Evolutionary conservation across 441 rosid genomes (phyloP).

Genomic region (Erodium trifolium): DNA sequence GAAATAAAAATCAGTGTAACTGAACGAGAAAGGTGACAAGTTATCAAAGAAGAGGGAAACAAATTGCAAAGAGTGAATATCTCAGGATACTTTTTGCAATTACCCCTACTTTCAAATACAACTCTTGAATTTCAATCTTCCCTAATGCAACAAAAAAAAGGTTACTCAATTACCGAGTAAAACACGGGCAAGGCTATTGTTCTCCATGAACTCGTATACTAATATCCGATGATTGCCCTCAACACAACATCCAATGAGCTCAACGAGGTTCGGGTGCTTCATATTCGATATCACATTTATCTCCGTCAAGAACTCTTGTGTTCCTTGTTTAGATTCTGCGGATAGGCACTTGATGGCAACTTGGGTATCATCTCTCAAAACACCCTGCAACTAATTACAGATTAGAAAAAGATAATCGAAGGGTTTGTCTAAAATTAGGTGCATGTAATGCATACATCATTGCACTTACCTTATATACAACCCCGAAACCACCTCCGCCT

Average conservation of each 20-base stretch:
- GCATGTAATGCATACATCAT: neutral
- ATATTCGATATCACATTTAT: slow-evolving; percentile 45
- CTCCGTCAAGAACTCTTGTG: slow-evolving; percentile 53
- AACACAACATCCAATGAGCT: slow-evolving; percentile 62
- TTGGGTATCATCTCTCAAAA: slow-evolving; percentile 45
- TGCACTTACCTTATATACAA: slow-evolving; percentile 65
- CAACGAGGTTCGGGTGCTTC: slow-evolving; percentile 56
- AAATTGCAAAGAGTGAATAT: too few species aligned
- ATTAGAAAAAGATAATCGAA: neutral
- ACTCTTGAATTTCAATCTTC: too few species aligned
- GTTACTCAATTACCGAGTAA: slow-evolving; percentile 38
- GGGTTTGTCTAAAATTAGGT: neutral
- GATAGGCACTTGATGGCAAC: slow-evolving; percentile 58
- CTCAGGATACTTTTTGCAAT: too few species aligned
- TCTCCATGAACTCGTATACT: slow-evolving; percentile 59
- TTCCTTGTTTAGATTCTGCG: slow-evolving; percentile 65
- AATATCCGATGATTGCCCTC: slow-evolving; percentile 46
- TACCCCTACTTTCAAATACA: too few species aligned
- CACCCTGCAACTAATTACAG: slow-evolving; percentile 35
- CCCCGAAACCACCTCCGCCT: slow-evolving; percentile 97
- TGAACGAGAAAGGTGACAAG: too few species aligned
- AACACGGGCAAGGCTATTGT: slow-evolving; percentile 57
- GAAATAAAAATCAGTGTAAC: too few species aligned
- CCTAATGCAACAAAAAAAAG: too few species aligned
- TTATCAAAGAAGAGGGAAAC: too few species aligned